Percentiles rank a stretch among this genome's conserved stretches.
Evolutionary conservation across 345 rosid genomes (phyloP).

Genomic region (Arabidopsis suecica): DNA sequence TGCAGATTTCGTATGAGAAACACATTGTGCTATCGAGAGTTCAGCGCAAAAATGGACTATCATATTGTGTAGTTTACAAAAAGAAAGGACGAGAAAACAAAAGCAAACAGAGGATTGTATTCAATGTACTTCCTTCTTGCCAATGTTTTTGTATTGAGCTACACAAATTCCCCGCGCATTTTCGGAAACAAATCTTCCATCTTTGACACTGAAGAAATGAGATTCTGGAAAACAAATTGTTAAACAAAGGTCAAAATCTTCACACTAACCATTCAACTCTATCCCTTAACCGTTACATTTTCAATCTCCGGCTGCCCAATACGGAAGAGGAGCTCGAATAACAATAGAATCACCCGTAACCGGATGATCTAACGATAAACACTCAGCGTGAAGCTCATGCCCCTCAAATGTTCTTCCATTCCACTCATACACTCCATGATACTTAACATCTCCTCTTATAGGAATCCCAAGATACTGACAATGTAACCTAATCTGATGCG

Average conservation of each 20-base stretch:
- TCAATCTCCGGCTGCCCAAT: conserved; percentile 50
- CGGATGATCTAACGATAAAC: conserved; percentile 77
- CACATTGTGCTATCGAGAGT: neutral
- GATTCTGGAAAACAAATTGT: neutral
- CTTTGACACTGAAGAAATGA: neutral
- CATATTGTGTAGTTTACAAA: too few species aligned
- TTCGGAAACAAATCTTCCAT: neutral
- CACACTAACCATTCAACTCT: neutral
- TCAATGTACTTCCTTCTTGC: neutral
- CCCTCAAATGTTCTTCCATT: conserved; percentile 58
- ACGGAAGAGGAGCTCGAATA: conserved; percentile 70
- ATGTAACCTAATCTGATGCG: conserved; percentile 93
- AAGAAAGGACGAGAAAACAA: neutral
- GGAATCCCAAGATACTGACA: conserved; percentile 87
- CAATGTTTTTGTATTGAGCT: neutral
- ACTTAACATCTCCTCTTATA: conserved; percentile 83
- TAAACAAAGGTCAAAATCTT: neutral
- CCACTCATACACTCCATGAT: conserved; percentile 84
- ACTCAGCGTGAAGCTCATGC: conserved; percentile 90
- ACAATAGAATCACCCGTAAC: conserved; percentile 53
- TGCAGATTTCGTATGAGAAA: neutral
- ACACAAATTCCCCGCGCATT: neutral
- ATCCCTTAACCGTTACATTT: neutral
- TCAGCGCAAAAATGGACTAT: too few species aligned
- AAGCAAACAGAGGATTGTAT: neutral